Evolutionary conservation across 164 flowering plant genomes (phyloP).

Genomic region (Magnolia kwangsiensis): DNA sequence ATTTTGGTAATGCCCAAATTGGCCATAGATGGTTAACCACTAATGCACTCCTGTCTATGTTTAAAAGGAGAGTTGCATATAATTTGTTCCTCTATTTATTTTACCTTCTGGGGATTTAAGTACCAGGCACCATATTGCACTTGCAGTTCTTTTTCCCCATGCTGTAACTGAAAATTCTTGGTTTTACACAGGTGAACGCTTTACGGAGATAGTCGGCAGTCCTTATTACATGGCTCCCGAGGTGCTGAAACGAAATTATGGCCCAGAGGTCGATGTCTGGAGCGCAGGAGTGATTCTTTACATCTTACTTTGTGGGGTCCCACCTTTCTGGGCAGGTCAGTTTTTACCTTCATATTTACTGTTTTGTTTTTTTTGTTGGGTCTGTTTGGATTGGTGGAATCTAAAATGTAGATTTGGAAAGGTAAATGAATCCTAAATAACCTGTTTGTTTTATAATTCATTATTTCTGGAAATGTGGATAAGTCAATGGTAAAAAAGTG

Average conservation of each 20-base stretch:
- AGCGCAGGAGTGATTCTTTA: slow-evolving; percentile 94
- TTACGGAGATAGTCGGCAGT: slow-evolving; percentile 89
- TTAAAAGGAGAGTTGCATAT: neutral
- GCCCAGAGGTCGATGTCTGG: slow-evolving; percentile 91
- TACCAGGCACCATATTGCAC: neutral
- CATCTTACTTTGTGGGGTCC: slow-evolving; percentile 86
- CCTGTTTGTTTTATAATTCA: too few species aligned
- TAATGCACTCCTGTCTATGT: too few species aligned
- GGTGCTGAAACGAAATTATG: slow-evolving; percentile 80
- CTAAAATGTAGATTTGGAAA: neutral
- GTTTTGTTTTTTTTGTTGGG: neutral
- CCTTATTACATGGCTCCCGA: slow-evolving; percentile 99
- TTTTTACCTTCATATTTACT: slow-evolving; percentile 7
- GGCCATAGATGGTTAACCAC: too few species aligned
- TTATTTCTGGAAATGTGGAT: too few species aligned
- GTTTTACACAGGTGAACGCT: slow-evolving; percentile 56
- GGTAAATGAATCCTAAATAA: too few species aligned
- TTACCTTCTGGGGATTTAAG: neutral
- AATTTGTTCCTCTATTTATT: neutral
- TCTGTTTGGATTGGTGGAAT: neutral
- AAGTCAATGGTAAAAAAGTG: too few species aligned
- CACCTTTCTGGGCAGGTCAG: slow-evolving; percentile 98
- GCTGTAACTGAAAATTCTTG: slow-evolving; percentile 7
- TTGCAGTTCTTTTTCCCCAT: neutral
- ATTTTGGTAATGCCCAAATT: too few species aligned